Base-by-base conservation (phyloP, 495 filamentous ascomycete genomes). In the Tuber magnatum region DNA sequence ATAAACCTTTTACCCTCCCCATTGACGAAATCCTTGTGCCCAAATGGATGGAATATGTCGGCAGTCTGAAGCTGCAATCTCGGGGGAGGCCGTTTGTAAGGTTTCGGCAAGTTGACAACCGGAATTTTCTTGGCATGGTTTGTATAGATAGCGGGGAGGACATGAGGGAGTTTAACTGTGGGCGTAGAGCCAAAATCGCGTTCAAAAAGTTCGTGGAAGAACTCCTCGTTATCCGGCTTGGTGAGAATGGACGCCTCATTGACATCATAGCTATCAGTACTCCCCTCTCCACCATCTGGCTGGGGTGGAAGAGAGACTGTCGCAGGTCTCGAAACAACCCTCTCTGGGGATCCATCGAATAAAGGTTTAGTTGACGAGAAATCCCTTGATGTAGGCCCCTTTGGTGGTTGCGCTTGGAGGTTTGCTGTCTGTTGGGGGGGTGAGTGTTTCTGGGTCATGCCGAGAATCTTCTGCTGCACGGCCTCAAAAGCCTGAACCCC, bases 161-260 rank as follows among this genome's bases (percentile, higher is more conserved):
- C 46, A 68, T 79, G 80, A 12, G 81, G 80, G 43, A 82, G 73
- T 43, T 80, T 82, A 68, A 82, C 81, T 12, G 73, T 78, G 4
- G 81, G 81, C 12, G 75, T 81, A 42, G 81, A 82, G 42, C 81
- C 81, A 71, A 82, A 82, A 35, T 80, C 81, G 20, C 81, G 81
- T 51, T 78, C 78, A 61, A 80, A 82, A n/a, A 82, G 70, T 42
- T 78, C 76, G 69, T 73, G 71, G 51, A 81, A 73, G 69, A 83
- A 83, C 42, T 83, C 79, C 69, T 82, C 78, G 65, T 78, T 77
- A 74, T 83, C 82, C 28, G 82, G 81, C n/a, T 79, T 80, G 9
- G 76, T 83, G 14, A 77, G 65, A 71, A 80, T 77, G 40, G 78
- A 74, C 14, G 18, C 41, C 69, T 80, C 73, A 65, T 72, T 74